Evolutionary conservation across 352 stramenopile species (phyloP).

Genomic region (Saprolegnia diclina): DNA sequence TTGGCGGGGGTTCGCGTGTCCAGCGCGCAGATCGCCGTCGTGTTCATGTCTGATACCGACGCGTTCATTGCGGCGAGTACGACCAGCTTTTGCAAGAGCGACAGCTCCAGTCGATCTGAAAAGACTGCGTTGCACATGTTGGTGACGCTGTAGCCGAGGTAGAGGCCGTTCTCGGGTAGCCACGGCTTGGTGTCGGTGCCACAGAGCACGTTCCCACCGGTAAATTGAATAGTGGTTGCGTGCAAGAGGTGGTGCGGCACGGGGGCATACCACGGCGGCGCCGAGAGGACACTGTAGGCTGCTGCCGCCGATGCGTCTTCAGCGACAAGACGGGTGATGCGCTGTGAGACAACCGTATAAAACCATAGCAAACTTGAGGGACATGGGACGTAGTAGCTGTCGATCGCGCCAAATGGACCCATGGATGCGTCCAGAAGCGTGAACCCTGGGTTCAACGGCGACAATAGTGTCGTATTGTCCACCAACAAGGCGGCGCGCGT

Average conservation of each 20-base stretch:
- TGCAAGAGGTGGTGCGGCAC: neutral
- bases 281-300: neutral
- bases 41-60: neutral
- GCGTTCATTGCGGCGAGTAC: neutral
- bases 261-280: neutral
- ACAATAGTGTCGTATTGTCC: conserved; percentile 1
- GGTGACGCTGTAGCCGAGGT: neutral
- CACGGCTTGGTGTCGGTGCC: conserved; percentile 10
- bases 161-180: neutral
- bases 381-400: neutral
- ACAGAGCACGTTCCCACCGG: conserved; percentile 15
- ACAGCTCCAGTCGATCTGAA: neutral
- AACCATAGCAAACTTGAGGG: neutral
- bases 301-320: neutral
- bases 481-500: neutral
- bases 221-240: neutral
- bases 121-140: conserved; percentile 8
- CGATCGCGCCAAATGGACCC: conserved; percentile 7
- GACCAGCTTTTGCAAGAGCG: neutral
- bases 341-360: neutral
- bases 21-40: neutral
- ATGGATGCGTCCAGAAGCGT: neutral
- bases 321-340: neutral
- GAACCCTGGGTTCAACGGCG: neutral
- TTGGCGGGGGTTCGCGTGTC: neutral